Base-by-base conservation (phyloP, 331 rosid genomes). In the Quercus lobata region DNA sequence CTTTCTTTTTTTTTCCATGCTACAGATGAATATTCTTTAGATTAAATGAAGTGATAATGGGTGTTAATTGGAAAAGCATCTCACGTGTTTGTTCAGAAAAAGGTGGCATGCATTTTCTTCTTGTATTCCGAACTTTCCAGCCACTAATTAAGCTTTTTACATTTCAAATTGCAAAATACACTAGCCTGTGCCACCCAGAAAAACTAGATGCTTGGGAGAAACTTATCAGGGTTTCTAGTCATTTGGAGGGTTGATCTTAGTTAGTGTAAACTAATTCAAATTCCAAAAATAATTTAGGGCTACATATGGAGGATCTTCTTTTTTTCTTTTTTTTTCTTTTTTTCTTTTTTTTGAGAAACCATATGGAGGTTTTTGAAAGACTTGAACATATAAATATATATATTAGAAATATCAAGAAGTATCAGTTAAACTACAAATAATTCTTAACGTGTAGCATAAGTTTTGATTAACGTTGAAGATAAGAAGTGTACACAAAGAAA, bases 91-190 rank as follows among this genome's bases (percentile, higher is more conserved):
- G 49, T 76, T 37, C 57, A 35, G 63, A 21, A 77, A 58, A 30
- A 30, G 57, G 49, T 52, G 76, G 21, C 52, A 41, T 41, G 12
- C 80, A 73, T 77, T 72, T 80, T 78, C 18, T 75, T 35, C 18
- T 75, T 29, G 80, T 85, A 85, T 83, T 85, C 86, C 75, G 62
- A 71, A 78, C 85, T 87, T 82, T 85, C 86, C 91, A 87, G 80
- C 88, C 78, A 61, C 71, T 7, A 65, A 17, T 80, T 41, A 29
- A 75, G 69, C 76, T 74, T 77, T 83, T 24, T 41, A 8, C 34
- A 74, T 77, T 76, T 41, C 34, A 63, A 72, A 60, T 83, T 83
- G 83, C 66, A 69, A 73, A 83, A 78, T 77, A 76, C 55, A 76
- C 66, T 46, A 65, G 1, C 69, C 77, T 73, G 79, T 81, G 88